Evolutionary conservation across 2,329 filamentous ascomycete species (phyloP), one percentile per base, ranked within the genome.

Genomic region (Hymenoscyphus scutula): DNA sequence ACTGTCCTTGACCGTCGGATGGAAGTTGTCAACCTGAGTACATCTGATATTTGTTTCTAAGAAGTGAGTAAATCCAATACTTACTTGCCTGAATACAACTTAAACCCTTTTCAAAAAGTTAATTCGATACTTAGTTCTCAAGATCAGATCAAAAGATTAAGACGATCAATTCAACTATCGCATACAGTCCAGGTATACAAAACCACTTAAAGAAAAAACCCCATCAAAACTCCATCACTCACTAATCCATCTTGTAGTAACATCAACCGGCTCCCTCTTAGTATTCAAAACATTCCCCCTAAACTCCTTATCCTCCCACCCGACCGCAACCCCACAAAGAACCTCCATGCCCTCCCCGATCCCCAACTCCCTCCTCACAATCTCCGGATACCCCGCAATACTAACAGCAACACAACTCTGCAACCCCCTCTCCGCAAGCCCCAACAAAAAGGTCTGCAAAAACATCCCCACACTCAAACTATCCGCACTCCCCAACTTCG

Each of bases 381-480:
- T 27, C 25, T 58, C 56, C 11, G 41, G 56, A 58, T 51, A 58
- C n/a, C 56, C 41, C 15, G 37, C 56, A 51, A 48, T 56, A 38
- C 54, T 56, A 56, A 41, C 54, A 8, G 8, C 30, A 17, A 56
- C 17, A 27, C 37, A 29, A 51, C 56, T 58, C 41, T 27, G 34
- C 41, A 58, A 19, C 3, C 56, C 56, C 27, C n/a, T 51, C 41
- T 58, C 56, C 17, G 38, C 25, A 2, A 58, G 17, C 41, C 19
- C 41, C 25, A 58, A 32, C 29, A 58, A 30, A 58, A 58, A 51
- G 4, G 38, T 58, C 41, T 58, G 56, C 37, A 58, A 51, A 58
- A 30, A 58, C 56, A 58, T 58, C 56, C 41, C 56, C 8, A 58
- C 56, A 34, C 38, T 51, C 15, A 58, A 29, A 58, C 56, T 51